A percentile compares a stretch with the other conserved stretches of the same genome.
Evolutionary conservation across 1,284 basidiomycete genomes (phyloP).

Genomic region (Flammula alnicola): DNA sequence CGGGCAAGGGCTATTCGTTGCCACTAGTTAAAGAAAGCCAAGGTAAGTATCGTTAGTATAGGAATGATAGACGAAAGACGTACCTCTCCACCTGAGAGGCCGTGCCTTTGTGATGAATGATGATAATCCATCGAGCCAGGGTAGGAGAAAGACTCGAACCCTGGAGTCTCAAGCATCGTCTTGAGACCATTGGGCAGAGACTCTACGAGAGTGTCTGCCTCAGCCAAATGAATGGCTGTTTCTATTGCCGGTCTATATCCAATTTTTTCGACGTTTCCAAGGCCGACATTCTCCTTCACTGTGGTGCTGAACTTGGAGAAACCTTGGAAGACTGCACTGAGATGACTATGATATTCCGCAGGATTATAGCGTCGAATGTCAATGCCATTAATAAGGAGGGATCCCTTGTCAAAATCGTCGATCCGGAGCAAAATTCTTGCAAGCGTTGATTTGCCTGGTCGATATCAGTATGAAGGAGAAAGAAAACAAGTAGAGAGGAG

Average conservation of each 20-base stretch:
- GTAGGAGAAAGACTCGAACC: constrained; percentile 57
- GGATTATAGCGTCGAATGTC: constrained; percentile 69
- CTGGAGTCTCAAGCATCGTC: constrained; percentile 66
- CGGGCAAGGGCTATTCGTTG: constrained; percentile 83
- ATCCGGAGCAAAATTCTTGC: constrained; percentile 80
- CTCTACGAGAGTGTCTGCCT: constrained; percentile 65
- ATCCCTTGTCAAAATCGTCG: constrained; percentile 69
- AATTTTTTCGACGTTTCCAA: constrained; percentile 69
- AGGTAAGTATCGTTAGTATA: constrained; percentile 13
- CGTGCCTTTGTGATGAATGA: constrained; percentile 51
- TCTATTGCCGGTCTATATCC: constrained; percentile 55
- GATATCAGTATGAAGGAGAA: constrained; percentile 17
- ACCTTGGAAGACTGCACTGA: constrained; percentile 81
- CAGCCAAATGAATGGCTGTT: constrained; percentile 65
- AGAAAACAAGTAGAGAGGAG: constrained; percentile 4
- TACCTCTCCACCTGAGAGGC: constrained; percentile 80
- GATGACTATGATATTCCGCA: constrained; percentile 69
- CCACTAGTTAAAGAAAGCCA: constrained; percentile 64
- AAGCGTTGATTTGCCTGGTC: constrained; percentile 78
- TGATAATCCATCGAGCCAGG: constrained; percentile 38
- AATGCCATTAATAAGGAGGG: constrained; percentile 68
- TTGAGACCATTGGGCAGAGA: constrained; percentile 67
- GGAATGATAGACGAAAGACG: constrained; percentile 26
- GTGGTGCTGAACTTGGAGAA: constrained; percentile 79
- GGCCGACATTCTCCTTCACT: constrained; percentile 77